Conservation (phyloP, 148 eudicot genomes). For the Dianthus caryophyllus region DNA sequence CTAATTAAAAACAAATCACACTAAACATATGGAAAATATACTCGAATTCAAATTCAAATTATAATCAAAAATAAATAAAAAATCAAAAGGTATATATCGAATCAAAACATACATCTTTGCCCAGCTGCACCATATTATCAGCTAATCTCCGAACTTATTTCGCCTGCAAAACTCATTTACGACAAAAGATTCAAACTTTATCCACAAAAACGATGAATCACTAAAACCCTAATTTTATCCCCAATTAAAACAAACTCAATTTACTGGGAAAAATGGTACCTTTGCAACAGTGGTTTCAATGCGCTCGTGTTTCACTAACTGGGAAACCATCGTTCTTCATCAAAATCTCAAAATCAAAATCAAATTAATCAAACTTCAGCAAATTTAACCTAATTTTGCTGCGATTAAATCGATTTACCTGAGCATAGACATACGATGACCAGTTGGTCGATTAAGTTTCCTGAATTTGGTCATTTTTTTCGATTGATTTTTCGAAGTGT, state of each 20-base stretch:
- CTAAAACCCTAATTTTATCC: background rate
- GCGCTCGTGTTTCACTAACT: conserved; percentile 85
- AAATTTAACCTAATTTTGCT: background rate
- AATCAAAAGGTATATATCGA: too few relatives aligned
- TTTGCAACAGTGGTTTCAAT: conserved; percentile 94
- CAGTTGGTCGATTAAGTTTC: conserved; percentile 85
- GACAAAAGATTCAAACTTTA: background rate
- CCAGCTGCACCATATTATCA: conserved; percentile 91
- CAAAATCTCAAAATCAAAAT: conserved; percentile 3
- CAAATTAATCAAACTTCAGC: background rate
- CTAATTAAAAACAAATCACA: too few relatives aligned
- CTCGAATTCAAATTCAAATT: too few relatives aligned
- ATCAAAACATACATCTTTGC: conserved; percentile 68
- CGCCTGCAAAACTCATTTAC: conserved; percentile 39
- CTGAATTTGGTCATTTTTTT: conserved; percentile 83
- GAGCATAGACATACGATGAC: conserved; percentile 90
- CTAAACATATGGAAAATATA: too few relatives aligned
- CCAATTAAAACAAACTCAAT: background rate
- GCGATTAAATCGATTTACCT: conserved; percentile 29
- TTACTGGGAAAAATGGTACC: conserved; percentile 30
- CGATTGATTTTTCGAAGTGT: background rate
- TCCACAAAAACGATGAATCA: background rate
- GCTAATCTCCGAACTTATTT: conserved; percentile 94
- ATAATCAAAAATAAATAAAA: too few relatives aligned
- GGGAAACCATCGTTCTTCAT: conserved; percentile 91